Percentiles rank a stretch among this genome's conserved stretches.
Conservation (phyloP, 108 stramenopile species). For the Cyclotella distinguenda region DNA sequence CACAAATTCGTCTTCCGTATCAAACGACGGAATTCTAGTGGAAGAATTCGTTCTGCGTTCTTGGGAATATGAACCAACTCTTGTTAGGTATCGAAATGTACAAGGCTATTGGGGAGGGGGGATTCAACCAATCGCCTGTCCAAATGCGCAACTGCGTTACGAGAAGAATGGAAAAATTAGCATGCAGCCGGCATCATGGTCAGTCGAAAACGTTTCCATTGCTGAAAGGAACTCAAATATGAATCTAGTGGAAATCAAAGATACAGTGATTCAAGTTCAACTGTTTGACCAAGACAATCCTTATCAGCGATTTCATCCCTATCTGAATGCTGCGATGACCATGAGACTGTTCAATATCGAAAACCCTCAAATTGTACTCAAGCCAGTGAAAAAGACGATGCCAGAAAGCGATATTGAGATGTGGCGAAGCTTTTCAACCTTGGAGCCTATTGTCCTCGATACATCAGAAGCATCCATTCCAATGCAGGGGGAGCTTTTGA, state of each 20-base stretch:
- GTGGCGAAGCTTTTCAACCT: slow-evolving; percentile 2
- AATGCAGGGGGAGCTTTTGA: not conserved
- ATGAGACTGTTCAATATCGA: slow-evolving; percentile 14
- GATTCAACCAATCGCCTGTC: not conserved
- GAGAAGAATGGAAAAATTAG: not conserved
- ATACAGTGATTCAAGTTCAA: slow-evolving; percentile 5
- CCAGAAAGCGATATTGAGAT: not conserved
- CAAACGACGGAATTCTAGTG: not conserved
- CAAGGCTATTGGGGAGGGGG: not conserved
- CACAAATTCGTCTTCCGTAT: not conserved
- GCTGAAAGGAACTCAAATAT: not conserved
- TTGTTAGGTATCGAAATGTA: slow-evolving; percentile 3
- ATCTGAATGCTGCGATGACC: slow-evolving; percentile 14
- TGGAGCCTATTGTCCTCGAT: slow-evolving; percentile 9
- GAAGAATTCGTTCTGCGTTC: not conserved
- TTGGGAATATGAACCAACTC: slow-evolving; percentile 11
- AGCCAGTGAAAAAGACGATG: not conserved
- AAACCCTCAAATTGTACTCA: slow-evolving; percentile 18
- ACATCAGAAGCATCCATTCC: not conserved
- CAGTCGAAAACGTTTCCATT: too few relatives aligned
- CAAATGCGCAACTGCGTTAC: not conserved
- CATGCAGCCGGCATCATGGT: not conserved
- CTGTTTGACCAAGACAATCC: slow-evolving; percentile 2
- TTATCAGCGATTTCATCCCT: slow-evolving; percentile 26
- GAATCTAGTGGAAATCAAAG: not conserved